A percentile compares a stretch with the other conserved stretches of the same genome.
These are phyloP conservation scores for Fraxinus americana DNA, from an alignment of 257 asterid genomes.

Conservation along the genomic window DNA sequence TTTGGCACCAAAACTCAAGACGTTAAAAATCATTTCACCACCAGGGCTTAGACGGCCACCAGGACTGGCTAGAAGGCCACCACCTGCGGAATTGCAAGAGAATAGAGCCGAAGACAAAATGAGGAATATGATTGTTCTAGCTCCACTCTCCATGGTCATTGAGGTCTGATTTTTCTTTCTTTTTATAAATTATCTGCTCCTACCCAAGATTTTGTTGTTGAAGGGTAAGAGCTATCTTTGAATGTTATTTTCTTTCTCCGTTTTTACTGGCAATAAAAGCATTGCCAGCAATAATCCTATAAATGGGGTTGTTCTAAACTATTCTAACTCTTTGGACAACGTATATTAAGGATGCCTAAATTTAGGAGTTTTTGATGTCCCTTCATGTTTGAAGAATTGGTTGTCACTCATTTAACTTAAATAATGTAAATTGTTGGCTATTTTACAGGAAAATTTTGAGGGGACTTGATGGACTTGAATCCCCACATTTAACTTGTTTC, in stretches of 20 bases:
- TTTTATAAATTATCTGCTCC: constrained; percentile 26
- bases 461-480: not conserved
- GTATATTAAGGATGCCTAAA: constrained; percentile 19
- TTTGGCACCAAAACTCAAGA: constrained; percentile 51
- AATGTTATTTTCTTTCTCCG: constrained; percentile 7
- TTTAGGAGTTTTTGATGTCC: constrained; percentile 9
- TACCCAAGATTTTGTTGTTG: constrained; percentile 28
- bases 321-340: not conserved
- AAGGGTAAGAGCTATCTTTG: constrained; percentile 48
- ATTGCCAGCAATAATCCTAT: constrained; percentile 10
- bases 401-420: constrained; percentile 18
- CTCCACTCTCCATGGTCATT: constrained; percentile 36
- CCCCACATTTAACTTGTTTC: not conserved
- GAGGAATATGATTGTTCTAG: constrained; percentile 20
- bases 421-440: constrained; percentile 2
- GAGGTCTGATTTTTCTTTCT: not conserved
- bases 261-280: constrained; percentile 14
- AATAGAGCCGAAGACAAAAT: constrained; percentile 34
- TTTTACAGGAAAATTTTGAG: constrained; percentile 3
- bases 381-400: not conserved
- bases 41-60: not conserved
- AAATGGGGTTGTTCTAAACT: constrained; percentile 8
- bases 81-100: constrained; percentile 32
- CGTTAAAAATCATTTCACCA: constrained; percentile 39
- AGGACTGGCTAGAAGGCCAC: not conserved